A percentile compares a stretch with the other conserved stretches of the same genome.
Conservation (phyloP, 805 yeast species). For the Starmerella geochares region DNA sequence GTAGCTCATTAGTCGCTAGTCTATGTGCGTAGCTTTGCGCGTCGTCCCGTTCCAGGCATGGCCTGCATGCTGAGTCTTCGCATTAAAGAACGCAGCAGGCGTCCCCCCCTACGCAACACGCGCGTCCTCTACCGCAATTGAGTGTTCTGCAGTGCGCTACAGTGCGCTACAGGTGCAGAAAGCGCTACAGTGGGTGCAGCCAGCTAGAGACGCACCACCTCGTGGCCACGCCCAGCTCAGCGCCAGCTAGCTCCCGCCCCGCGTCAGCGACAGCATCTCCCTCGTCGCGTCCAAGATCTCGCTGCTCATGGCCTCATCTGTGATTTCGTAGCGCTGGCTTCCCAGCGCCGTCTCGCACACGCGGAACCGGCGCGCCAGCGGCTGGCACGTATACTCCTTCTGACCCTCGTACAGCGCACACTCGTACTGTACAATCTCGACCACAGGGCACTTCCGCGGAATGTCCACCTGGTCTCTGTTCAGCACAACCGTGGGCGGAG, state of each 20-base stretch:
- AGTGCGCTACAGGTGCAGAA: too few species aligned
- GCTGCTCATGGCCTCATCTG: neutral
- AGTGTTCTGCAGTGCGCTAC: too few species aligned
- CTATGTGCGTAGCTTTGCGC: too few species aligned
- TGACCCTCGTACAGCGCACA: constrained; percentile 12
- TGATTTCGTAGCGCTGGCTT: constrained; percentile 14
- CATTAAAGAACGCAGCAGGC: too few species aligned
- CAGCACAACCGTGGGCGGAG: constrained; percentile 21
- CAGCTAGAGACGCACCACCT: too few species aligned
- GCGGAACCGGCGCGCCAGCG: constrained; percentile 13
- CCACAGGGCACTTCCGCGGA: constrained; percentile 16
- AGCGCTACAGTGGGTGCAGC: too few species aligned
- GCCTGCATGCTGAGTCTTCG: too few species aligned
- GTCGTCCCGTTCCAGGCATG: too few species aligned
- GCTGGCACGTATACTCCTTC: constrained; percentile 9
- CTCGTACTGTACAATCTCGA: constrained; percentile 17
- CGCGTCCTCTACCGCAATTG: too few species aligned
- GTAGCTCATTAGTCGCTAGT: too few species aligned
- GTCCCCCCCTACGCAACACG: too few species aligned
- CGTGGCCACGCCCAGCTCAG: too few species aligned
- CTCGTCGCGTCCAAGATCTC: constrained; percentile 4
- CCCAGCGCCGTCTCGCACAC: constrained; percentile 16
- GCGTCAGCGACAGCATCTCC: constrained; percentile 12
- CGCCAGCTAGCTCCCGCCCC: neutral
- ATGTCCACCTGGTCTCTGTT: constrained; percentile 8